Conservation (phyloP, 2,329 filamentous ascomycete genomes). For the Microcera coccophila region DNA sequence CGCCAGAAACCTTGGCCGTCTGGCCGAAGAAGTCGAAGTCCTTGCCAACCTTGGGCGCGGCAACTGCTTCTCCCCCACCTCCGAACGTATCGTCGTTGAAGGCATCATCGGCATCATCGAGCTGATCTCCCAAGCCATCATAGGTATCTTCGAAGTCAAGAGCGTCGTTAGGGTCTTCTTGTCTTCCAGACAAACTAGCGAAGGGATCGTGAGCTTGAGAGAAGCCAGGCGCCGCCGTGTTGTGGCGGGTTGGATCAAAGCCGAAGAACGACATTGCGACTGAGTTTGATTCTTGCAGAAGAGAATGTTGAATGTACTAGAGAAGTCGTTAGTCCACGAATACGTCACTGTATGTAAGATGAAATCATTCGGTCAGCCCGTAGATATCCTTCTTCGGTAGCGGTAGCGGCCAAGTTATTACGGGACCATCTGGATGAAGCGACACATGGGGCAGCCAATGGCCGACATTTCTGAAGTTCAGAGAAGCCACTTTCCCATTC, state of each 20-base stretch:
- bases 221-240: constrained; percentile 71
- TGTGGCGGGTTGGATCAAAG: constrained; percentile 70
- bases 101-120: constrained; percentile 87
- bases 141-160: constrained; percentile 95
- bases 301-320: constrained; percentile 22
- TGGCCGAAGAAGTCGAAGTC: constrained; percentile 97
- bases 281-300: constrained; percentile 18
- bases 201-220: constrained; percentile 82
- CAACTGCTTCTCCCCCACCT: constrained; percentile 33
- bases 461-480: no score
- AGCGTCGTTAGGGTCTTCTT: constrained; percentile 55
- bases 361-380: neutral
- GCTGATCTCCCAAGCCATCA: constrained; percentile 84
- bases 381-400: neutral
- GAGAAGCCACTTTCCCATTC: no score
- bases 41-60: constrained; percentile 62
- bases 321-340: constrained; percentile 17
- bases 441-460: no score
- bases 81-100: constrained; percentile 97
- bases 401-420: no score
- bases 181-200: constrained; percentile 67
- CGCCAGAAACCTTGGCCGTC: constrained; percentile 80
- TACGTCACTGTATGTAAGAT: neutral
- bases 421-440: no score
- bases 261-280: constrained; percentile 84